Base-by-base conservation (phyloP, 129 eudicot genomes). In the Tagetes erecta region DNA sequence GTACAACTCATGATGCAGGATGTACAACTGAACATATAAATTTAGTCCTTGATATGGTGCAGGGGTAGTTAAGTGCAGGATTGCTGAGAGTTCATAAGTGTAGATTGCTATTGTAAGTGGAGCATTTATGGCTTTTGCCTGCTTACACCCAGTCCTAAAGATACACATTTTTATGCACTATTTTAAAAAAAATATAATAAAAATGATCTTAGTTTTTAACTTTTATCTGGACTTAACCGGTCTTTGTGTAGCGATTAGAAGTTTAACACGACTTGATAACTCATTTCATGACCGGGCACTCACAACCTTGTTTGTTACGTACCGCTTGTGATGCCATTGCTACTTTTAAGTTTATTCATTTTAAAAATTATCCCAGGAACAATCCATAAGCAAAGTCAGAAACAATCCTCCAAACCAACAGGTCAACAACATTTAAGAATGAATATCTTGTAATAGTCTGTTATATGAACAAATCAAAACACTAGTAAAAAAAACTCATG, bases 61-160 rank as follows among this genome's bases (percentile, higher is more conserved):
- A 63, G 68, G 68, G 12, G 67, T 13, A 62, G 46, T 40, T 58
- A 58, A 58, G 67, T 76, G 73, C 76, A 77, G 81, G 81, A 50
- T 71, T 71, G 39, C 11, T 64, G 78, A 65, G 73, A 78, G 68
- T 79, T 51, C 62, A 72, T 79, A 64, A 57, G 81, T 78, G 82
- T 78, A 38, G 39, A 78, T 34, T 58, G 75, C 6, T 58, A 46
- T 52, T 66, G 57, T 53, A 76, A 69, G 75, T 60, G 53, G 53
- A 64, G 68, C 78, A 79, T 79, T 79, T 79, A 79, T 72, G 59
- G 78, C 35, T 72, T 39, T 4, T 79, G 49, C 47, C 80, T 76
- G 80, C 60, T 35, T 35, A 30, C 12, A 13, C 30, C 58, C 45
- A 72, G 69, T 39, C 65, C 81, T 69, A 60, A 47, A 70, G 31